Evolutionary conservation across 2,329 filamentous ascomycete genomes (phyloP), one percentile per base, ranked within the genome.

Genomic region (Talaromyces sp.): DNA sequence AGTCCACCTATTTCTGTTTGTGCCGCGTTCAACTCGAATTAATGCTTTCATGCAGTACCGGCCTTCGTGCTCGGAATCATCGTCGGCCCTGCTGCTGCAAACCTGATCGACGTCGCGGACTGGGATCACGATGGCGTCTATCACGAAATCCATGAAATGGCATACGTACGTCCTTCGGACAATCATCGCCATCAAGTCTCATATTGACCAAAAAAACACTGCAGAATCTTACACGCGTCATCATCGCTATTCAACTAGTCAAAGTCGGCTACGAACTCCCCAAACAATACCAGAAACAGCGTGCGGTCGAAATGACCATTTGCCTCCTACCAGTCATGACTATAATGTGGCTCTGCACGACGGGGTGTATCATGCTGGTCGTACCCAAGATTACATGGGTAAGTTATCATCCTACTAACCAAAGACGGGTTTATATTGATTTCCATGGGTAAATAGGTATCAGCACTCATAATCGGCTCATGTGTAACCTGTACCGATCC

Each of bases 191-290:
- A 9, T 3, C 33, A n/a, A 5, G n/a, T 22, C 11, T n/a, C 33
- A 14, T 22, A 19, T n/a, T 22, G 3, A 37, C 5, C 6, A 22
- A 56, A 39, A 3, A 2, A 14, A 27, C 24, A 22, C 27, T n/a
- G 16, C 19, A 81, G 73, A 83, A 82, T 13, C 70, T 88, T 8
- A 82, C 81, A 67, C 81, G 86, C n/a, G 78, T 89, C 33, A 85
- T 88, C 66, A 87, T 89, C 64, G 85, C 86, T 3, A 80, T 88
- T 1, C 86, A 89, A 68, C 79, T 88, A n/a, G 80, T 88, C 41
- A 88, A 88, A 66, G 86, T 85, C 2, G 87, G 86, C 31, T 88
- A 85, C 68, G 85, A 89, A 69, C 76, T 89, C 0, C 87, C 86
- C 0, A 83, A 84, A 50, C 83, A 81, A 70, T 89, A 88, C 72